A percentile compares a stretch with the other conserved stretches of the same genome.
Conservation (phyloP, 2,329 filamentous ascomycete genomes). For the Microcera coccophila region DNA sequence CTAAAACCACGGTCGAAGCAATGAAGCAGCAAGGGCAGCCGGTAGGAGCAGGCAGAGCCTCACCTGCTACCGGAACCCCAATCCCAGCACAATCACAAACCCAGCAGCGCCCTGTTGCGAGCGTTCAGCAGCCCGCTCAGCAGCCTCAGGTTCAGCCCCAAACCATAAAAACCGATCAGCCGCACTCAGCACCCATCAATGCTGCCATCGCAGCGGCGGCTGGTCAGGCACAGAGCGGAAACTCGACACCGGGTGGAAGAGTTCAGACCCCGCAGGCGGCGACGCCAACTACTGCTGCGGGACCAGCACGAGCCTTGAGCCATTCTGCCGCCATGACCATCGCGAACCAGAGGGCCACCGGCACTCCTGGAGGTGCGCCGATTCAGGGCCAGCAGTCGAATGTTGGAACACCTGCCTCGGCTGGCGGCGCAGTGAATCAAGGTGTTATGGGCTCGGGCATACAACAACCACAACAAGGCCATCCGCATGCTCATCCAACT, state of each 20-base stretch:
- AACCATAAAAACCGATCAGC: constrained; percentile 34
- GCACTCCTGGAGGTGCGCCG: constrained; percentile 32
- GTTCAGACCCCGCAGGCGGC: constrained; percentile 49
- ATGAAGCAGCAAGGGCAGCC: constrained; percentile 42
- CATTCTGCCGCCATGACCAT: constrained; percentile 49
- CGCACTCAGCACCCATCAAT: constrained; percentile 45
- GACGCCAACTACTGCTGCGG: constrained; percentile 36
- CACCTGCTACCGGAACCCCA: constrained; percentile 28
- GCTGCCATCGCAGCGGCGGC: constrained; percentile 40
- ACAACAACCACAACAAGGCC: constrained; percentile 34
- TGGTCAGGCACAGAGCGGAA: constrained; percentile 39
- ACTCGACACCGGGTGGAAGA: constrained; percentile 46
- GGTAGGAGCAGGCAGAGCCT: constrained; percentile 27
- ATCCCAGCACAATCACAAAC: constrained; percentile 19
- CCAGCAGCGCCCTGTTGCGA: constrained; percentile 26
- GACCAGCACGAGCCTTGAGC: constrained; percentile 41
- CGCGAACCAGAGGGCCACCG: constrained; percentile 41
- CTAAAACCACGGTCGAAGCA: constrained; percentile 43
- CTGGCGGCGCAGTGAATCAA: constrained; percentile 28
- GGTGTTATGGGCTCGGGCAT: constrained; percentile 31
- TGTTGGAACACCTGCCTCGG: constrained; percentile 29
- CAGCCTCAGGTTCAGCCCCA: constrained; percentile 25
- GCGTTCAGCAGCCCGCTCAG: constrained; percentile 23
- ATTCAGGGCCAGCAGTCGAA: constrained; percentile 30
- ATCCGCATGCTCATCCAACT: constrained; percentile 48